Conservation (phyloP, 2,329 filamentous ascomycete species). For the Ciborinia camelliae region DNA sequence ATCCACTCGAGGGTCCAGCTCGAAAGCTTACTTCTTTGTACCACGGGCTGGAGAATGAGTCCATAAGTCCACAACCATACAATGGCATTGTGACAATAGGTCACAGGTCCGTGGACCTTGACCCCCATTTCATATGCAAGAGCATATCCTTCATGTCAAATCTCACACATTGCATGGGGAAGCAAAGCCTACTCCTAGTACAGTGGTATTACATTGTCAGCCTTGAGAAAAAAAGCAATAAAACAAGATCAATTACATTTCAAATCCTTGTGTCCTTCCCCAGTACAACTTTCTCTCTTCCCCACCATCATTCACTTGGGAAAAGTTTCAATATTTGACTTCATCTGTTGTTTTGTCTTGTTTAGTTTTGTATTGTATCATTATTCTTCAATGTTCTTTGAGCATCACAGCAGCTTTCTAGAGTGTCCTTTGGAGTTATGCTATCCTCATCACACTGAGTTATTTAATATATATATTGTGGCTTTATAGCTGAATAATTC, state of each 20-base stretch:
- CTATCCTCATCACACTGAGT: neutral
- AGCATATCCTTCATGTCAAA: conserved; percentile 10
- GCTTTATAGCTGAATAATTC: neutral
- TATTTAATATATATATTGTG: neutral
- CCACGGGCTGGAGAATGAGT: neutral
- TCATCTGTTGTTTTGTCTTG: neutral
- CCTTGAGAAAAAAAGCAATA: conserved; percentile 6
- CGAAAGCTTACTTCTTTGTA: conserved; percentile 3
- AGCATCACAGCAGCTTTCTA: neutral
- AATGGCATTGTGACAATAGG: too few relatives aligned
- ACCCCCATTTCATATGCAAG: neutral
- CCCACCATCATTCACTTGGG: neutral
- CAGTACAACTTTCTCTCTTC: neutral
- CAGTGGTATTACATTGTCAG: conserved; percentile 3
- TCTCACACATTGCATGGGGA: conserved; percentile 7
- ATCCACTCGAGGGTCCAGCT: conserved; percentile 5
- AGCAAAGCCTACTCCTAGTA: neutral
- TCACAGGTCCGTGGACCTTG: neutral
- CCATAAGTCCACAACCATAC: neutral
- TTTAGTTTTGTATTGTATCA: neutral
- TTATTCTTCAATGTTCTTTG: neutral
- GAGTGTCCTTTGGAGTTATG: neutral
- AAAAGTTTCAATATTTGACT: neutral
- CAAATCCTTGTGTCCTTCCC: conserved; percentile 1
- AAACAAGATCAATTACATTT: neutral